Base-by-base conservation (phyloP, 139 green algal genomes). In the Picochlorum sp. region DNA sequence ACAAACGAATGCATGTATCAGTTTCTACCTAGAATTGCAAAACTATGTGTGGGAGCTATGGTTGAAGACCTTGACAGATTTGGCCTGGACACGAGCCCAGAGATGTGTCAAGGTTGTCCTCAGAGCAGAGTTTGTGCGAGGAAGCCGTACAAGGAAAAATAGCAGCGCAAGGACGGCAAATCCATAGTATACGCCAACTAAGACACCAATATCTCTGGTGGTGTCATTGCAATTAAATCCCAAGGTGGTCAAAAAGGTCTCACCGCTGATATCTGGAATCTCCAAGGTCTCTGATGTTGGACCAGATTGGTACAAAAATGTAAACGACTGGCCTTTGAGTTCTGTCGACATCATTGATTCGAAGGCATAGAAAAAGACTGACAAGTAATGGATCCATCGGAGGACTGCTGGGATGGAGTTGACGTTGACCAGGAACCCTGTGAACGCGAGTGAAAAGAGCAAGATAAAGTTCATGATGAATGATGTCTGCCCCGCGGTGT, bases 401-500 rank as follows among this genome's bases (percentile, higher is more conserved):
- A 90, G 51, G 66, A 45, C 64, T 6, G 52, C 60, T 23, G 72
- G 63, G 21, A 90, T 50, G 21, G 26, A 37, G 1, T 26, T 28
- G 28, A 64, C 44, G 9, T 51, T 66, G 8, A 58, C 20, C 11
- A 57, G 50, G 9, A 61, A 75, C 28, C 52, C 9, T 16, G 66
- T 74, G 70, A 94, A 92, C 4, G 91, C 71, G 28, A 90, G 75
- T 6, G 70, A 84, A 30, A 87, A 64, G 28, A 94, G 77, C 57
- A 92, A 68, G 38, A 90, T 60, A 61, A 89, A 73, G 66, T 89
- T 92, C 71, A 90, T 90, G 45, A 82, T 41, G n/a, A 95, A 73
- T 21, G 78, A 68, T 2, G 85, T 68, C 23, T 75, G 74, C 28
- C 88, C 85, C 51, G 84, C 69, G 4, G 76, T 83, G 58, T 65